A percentile compares a stretch with the other conserved stretches of the same genome.
Evolutionary conservation across 192 early-diverging fungal genomes (phyloP).

Genomic region (Haplosporangium gracile): DNA sequence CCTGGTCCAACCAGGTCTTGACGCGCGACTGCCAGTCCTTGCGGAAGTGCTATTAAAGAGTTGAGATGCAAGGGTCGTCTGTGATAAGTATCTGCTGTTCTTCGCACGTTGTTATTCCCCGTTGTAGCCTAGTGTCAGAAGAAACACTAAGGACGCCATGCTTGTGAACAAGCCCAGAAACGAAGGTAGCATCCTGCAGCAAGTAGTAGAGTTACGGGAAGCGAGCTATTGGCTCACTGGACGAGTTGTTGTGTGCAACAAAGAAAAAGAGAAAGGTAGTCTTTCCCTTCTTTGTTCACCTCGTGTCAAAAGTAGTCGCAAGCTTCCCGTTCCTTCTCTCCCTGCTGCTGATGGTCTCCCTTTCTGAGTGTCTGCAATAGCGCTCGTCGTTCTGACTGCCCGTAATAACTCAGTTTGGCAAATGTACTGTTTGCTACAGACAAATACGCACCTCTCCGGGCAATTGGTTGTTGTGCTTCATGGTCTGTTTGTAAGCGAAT

Average conservation of each 20-base stretch:
- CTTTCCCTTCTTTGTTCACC: background rate
- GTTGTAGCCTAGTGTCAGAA: background rate
- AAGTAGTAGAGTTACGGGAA: background rate
- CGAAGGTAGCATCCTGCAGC: background rate
- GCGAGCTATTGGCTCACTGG: background rate
- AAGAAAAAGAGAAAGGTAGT: background rate
- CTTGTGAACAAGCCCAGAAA: background rate
- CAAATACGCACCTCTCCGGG: constrained; percentile 56
- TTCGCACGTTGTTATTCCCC: background rate
- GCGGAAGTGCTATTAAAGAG: constrained; percentile 82
- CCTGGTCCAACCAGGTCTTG: constrained; percentile 99
- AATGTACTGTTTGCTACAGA: background rate
- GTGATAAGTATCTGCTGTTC: background rate
- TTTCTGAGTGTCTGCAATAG: background rate
- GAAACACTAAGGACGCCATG: background rate
- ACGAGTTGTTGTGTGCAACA: background rate
- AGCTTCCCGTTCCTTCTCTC: background rate
- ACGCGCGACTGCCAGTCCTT: constrained; percentile 98
- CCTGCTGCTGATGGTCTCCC: background rate
- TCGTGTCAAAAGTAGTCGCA: background rate
- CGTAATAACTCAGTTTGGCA: background rate
- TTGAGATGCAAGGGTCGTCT: background rate
- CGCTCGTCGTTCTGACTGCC: background rate
- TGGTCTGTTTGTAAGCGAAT: constrained; percentile 30
- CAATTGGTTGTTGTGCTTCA: constrained; percentile 61